A percentile compares a stretch with the other conserved stretches of the same genome.
These are phyloP conservation scores for Eleusine indica DNA, from an alignment of 176 grass and related monocot genomes.

Conservation along the genomic window DNA sequence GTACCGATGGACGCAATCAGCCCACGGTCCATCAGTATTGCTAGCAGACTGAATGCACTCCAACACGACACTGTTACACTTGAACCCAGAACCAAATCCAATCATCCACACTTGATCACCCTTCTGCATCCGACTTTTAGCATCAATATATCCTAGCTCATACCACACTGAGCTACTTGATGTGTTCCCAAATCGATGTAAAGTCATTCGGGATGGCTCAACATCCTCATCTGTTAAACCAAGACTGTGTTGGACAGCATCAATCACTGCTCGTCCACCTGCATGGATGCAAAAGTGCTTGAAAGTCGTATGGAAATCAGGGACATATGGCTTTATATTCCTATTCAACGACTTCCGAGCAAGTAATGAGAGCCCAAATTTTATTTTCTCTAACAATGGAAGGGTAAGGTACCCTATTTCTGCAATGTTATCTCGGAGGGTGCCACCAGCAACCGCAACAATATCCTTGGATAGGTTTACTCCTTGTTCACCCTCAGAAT, in stretches of 20 bases:
- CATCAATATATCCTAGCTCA: conserved; percentile 42
- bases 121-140: background rate
- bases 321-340: conserved; percentile 30
- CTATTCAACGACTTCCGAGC: background rate
- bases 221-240: conserved; percentile 19
- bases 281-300: conserved; percentile 91
- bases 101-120: conserved; percentile 40
- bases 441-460: background rate
- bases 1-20: conserved; percentile 33
- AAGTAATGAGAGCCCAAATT: background rate
- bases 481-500: conserved; percentile 11
- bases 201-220: conserved; percentile 33
- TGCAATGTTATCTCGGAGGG: conserved; percentile 28
- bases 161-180: conserved; percentile 53
- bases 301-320: conserved; percentile 59
- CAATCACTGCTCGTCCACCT: conserved; percentile 64
- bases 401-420: background rate
- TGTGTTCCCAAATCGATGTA: conserved; percentile 52
- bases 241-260: conserved; percentile 39
- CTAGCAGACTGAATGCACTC: background rate
- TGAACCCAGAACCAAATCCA: conserved; percentile 52
- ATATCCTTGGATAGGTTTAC: conserved; percentile 33
- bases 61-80: conserved; percentile 41
- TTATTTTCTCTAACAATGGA: conserved; percentile 28
- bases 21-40: conserved; percentile 15